Evolutionary conservation across 2,329 filamentous ascomycete genomes (phyloP), one percentile per base, ranked within the genome.

Genomic region (Scedosporium minutisporum): DNA sequence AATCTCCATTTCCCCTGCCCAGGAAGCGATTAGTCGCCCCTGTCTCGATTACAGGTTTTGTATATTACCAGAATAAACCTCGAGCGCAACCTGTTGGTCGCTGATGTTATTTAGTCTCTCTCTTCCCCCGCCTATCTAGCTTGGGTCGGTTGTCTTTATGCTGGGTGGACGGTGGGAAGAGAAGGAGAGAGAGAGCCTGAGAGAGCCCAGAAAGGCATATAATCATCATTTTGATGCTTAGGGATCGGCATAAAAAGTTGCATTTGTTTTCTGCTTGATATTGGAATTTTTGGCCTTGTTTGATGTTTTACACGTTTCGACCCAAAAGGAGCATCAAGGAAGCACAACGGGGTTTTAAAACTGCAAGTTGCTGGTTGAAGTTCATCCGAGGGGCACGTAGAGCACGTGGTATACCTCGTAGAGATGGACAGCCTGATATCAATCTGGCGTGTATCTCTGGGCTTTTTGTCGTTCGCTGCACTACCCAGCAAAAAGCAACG

Each of bases 291-390:
- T 48, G 44, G n/a, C 41, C 16, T 33, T 10, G n/a, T 29, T 61
- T 41, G 29, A 27, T 16, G 5, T 60, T 60, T 61, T 46, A 14
- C 44, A 5, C 29, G 25, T 61, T 55, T 23, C 16, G 51, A 23
- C 18, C 51, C 51, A 14, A 18, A 16, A 38, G 16, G 57, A 41
- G 27, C 57, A 58, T 18, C 27, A 58, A 58, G 57, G 33, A 58
- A 58, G 9, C 27, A 53, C 51, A 16, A 27, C 4, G 18, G 51
- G 51, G 23, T 55, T 55, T 55, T 23, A 55, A 48, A 61, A 53
- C 59, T 61, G 59, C 59, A 61, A 61, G 42, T 60, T 61, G 59
- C 44, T 61, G 44, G 59, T 53, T 61, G 25, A 51, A 23, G 25
- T 25, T 27, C 44, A 53, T 61, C 16, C 59, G 33, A 25, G 33